Conservation (phyloP, 345 rosid species). For the Gynandropsis gynandra region DNA sequence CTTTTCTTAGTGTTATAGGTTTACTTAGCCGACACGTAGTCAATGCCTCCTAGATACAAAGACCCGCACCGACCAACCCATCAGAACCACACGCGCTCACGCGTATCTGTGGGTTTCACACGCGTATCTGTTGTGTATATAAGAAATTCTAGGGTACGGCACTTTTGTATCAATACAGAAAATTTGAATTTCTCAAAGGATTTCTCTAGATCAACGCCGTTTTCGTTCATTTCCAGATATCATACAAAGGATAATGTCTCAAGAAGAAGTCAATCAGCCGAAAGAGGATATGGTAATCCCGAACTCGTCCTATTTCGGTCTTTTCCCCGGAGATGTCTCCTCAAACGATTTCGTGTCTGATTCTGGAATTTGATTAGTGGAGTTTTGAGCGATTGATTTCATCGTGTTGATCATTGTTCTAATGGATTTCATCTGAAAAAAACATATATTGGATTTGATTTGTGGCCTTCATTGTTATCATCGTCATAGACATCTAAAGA, state of each 20-base stretch:
- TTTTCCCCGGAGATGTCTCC: too few species aligned
- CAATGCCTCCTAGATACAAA: slow-evolving; percentile 24
- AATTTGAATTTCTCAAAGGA: background rate
- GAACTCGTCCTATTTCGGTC: too few species aligned
- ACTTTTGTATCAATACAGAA: slow-evolving; percentile 14
- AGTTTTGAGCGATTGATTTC: background rate
- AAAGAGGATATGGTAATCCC: slow-evolving; percentile 25
- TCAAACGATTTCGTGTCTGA: background rate
- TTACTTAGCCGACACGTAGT: slow-evolving; percentile 26
- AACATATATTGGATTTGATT: background rate
- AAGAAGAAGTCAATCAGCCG: slow-evolving; percentile 26
- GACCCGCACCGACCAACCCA: slow-evolving; percentile 16
- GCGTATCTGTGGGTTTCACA: slow-evolving; percentile 10
- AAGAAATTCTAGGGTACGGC: slow-evolving; percentile 5
- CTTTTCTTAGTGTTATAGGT: slow-evolving; percentile 22
- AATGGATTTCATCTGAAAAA: background rate
- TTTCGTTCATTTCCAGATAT: background rate
- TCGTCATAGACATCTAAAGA: background rate
- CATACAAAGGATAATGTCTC: slow-evolving; percentile 21
- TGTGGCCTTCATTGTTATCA: background rate
- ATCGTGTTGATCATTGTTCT: background rate
- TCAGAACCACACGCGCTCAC: slow-evolving; percentile 12
- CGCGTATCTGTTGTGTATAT: slow-evolving; percentile 14
- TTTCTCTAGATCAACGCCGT: background rate
- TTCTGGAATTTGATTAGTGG: background rate